Conservation (phyloP, 2,329 filamentous ascomycete species). For the Fusarium poae region DNA sequence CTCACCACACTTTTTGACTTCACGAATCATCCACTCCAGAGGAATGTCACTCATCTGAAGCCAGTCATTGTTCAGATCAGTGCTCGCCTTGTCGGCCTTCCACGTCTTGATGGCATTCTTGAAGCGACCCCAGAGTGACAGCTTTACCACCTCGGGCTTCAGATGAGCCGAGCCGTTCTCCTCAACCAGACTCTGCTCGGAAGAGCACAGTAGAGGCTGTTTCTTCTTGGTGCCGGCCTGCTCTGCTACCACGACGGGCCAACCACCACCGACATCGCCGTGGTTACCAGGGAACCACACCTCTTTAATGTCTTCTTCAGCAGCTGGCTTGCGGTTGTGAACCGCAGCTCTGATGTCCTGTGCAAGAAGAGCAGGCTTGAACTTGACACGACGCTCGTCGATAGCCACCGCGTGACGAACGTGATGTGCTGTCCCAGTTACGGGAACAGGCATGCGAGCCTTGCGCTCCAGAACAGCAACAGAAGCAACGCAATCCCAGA, state of each 20-base stretch:
- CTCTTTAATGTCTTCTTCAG: constrained; percentile 59
- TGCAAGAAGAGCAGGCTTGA: constrained; percentile 63
- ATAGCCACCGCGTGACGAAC: constrained; percentile 67
- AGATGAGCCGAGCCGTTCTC: background rate
- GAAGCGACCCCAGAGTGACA: constrained; percentile 53
- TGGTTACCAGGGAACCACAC: constrained; percentile 69
- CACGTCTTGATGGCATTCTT: constrained; percentile 55
- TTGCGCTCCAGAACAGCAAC: constrained; percentile 59
- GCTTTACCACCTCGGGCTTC: constrained; percentile 36
- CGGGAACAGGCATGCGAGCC: constrained; percentile 55
- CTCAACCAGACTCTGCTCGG: background rate
- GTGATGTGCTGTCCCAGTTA: constrained; percentile 58
- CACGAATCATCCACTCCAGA: constrained; percentile 66
- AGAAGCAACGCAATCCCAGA: constrained; percentile 68
- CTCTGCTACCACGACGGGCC: constrained; percentile 51
- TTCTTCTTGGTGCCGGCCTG: constrained; percentile 34
- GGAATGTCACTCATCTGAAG: constrained; percentile 64
- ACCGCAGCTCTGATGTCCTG: constrained; percentile 54
- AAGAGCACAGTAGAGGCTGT: background rate
- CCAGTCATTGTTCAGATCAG: constrained; percentile 51
- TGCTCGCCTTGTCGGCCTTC: constrained; percentile 50
- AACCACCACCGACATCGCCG: constrained; percentile 67
- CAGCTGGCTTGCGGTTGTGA: constrained; percentile 32
- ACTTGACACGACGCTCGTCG: constrained; percentile 68
- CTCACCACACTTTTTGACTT: constrained; percentile 57